Percentiles rank a stretch among this genome's conserved stretches.
Evolutionary conservation across 257 asterid species (phyloP).

Genomic region (Euphrasia confusa): DNA sequence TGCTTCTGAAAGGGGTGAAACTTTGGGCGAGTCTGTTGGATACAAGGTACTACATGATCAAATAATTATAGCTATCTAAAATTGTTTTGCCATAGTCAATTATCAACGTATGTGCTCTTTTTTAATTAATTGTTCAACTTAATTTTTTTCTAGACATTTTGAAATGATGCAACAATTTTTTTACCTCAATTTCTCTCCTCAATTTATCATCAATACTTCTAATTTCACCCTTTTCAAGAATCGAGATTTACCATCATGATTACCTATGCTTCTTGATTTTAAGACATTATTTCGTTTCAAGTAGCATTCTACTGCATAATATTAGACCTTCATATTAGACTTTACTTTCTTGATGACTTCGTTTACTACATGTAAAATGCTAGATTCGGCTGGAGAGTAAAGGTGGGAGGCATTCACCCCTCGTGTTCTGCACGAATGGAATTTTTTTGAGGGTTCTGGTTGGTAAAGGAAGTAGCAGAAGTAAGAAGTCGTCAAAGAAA

Average conservation of each 20-base stretch:
- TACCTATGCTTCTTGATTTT: too few relatives aligned
- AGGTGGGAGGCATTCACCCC: constrained; percentile 87
- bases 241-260: too few relatives aligned
- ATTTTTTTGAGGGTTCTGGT: constrained; percentile 69
- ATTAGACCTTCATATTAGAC: background rate
- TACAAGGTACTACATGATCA: constrained; percentile 64
- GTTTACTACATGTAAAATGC: constrained; percentile 27
- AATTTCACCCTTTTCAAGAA: background rate
- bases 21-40: constrained; percentile 80
- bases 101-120: background rate
- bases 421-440: constrained; percentile 94
- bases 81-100: background rate
- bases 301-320: constrained; percentile 13
- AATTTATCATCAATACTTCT: background rate
- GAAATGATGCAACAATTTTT: background rate
- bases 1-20: constrained; percentile 92
- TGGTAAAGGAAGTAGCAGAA: constrained; percentile 37
- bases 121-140: background rate
- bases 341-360: constrained; percentile 18
- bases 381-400: constrained; percentile 89
- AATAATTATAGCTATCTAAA: constrained; percentile 17
- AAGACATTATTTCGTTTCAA: background rate
- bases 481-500: constrained; percentile 32
- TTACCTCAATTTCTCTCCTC: background rate
- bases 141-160: background rate